Base-by-base conservation (phyloP, 306 rosid species). In the Pyrus bretschneideri region DNA sequence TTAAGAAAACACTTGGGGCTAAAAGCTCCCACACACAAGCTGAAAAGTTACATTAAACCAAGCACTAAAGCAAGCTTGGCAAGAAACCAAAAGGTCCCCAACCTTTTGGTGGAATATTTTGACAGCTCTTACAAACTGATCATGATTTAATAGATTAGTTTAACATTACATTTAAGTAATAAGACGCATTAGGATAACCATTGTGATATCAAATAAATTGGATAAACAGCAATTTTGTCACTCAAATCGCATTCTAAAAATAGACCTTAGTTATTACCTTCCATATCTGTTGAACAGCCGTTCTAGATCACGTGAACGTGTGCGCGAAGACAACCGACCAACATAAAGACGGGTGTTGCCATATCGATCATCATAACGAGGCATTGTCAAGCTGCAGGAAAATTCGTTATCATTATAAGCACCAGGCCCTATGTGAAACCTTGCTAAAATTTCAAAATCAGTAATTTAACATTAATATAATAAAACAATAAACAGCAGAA, bases 361-460 rank as follows among this genome's bases (percentile, higher is more conserved):
- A 33, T 91, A 86, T 51, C 89, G 86, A 74, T 91, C 94, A 77
- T 89, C 97, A 38, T 91, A 75, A 52, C 97, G 93, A 88, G 97
- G 94, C 97, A 91, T 89, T 76, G 58, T 82, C 78, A 79, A 74
- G 70, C 84, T 79, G 62, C 59, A 66, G 9, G 30, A 64, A 18
- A 30, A 44, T 67, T 21, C 29, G 55, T 8, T 54, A 51, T 31
- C 31, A 67, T 14, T 8, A 11, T 3, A 6, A 15, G n/a, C 19
- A 52, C n/a, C 58, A 44, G 49, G 4, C 49, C 49, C 4, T 3
- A 44, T 44, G 49, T 44, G 25, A 25, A 66, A n/a, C 46, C 12
- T 5, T 38, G 13, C 14, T 69, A 19, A 11, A 62, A 63, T 52
- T 9, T 68, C 40, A 30, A 78, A 74, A 33, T 33, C 55, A 59